These are phyloP conservation scores for Asterella californica DNA, from an alignment of 225 moss, liverwort and hornwort genomes.

Conservation along the genomic window DNA sequence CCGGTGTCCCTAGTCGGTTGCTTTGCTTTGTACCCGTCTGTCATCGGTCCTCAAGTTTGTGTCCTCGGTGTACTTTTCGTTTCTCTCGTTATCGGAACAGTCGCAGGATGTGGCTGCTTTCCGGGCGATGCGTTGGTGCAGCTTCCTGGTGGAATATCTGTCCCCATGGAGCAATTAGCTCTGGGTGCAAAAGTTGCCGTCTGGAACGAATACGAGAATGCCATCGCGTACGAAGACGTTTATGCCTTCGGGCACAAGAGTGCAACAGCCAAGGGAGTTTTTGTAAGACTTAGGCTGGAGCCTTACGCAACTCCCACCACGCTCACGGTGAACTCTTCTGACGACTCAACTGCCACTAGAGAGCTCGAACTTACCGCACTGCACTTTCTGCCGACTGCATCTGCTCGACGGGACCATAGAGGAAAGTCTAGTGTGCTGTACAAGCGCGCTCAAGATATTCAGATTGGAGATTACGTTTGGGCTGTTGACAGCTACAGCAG, in stretches of 20 bases:
- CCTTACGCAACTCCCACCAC: neutral
- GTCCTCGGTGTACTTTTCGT: neutral
- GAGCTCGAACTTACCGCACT: neutral
- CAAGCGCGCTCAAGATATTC: constrained; percentile 35
- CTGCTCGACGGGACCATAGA: neutral
- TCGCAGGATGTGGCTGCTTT: neutral
- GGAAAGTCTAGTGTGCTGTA: neutral
- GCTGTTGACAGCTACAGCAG: neutral
- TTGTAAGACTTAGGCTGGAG: constrained; percentile 25
- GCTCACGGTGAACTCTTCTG: neutral
- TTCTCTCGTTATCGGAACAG: neutral
- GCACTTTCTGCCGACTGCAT: neutral
- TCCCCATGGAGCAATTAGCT: neutral
- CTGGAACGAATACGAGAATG: constrained; percentile 10
- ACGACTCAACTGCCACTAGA: neutral
- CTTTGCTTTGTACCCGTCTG: neutral
- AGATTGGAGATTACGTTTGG: constrained; percentile 32
- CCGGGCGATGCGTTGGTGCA: constrained; percentile 6
- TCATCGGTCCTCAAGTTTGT: neutral
- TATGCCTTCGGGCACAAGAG: constrained; percentile 48
- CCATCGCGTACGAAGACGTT: constrained; percentile 32
- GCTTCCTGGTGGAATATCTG: neutral
- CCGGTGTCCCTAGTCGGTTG: neutral
- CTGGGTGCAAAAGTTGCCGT: constrained; percentile 30
- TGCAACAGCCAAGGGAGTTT: constrained; percentile 5